Percentiles rank a stretch among this genome's conserved stretches.
These are phyloP conservation scores for Phoma sp. DNA, from an alignment of 2,329 filamentous ascomycete species.

Conservation along the genomic window DNA sequence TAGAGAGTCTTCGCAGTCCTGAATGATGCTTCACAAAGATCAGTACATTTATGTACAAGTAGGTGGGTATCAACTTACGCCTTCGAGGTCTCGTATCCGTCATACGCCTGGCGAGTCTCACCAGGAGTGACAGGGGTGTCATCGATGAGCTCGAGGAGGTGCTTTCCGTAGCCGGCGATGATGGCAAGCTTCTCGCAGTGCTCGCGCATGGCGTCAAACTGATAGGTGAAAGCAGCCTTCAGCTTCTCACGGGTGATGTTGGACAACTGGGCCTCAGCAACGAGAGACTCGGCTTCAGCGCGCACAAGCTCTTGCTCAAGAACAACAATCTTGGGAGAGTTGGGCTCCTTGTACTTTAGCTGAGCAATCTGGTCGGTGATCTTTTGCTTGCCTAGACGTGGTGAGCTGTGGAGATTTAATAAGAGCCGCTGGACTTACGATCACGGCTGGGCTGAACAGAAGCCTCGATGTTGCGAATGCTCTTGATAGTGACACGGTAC, in stretches of 20 bases:
- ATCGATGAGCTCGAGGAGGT: conserved; percentile 95
- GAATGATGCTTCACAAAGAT: conserved; percentile 74
- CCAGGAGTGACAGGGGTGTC: conserved; percentile 97
- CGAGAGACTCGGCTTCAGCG: conserved; percentile 97
- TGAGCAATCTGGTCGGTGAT: conserved; percentile 99
- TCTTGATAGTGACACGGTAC: conserved; percentile 99
- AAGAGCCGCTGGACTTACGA: conserved; percentile 65
- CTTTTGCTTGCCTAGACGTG: conserved; percentile 85
- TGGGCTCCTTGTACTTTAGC: conserved; percentile 99
- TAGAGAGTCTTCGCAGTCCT: conserved; percentile 96
- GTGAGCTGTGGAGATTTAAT: conserved; percentile 4
- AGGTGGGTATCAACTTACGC: conserved; percentile 57
- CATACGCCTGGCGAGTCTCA: conserved; percentile 93
- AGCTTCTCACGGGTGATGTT: conserved; percentile 99
- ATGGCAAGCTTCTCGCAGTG: conserved; percentile 98
- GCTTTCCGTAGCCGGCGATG: conserved; percentile 97
- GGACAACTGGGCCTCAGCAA: conserved; percentile 96
- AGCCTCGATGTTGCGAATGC: conserved; percentile 97
- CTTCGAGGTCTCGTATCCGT: conserved; percentile 98
- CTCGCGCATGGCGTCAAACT: conserved; percentile 96
- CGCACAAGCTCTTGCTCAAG: conserved; percentile 98
- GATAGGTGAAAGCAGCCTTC: conserved; percentile 97
- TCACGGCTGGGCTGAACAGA: conserved; percentile 98
- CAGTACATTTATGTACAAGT: conserved; percentile 13
- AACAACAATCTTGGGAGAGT: conserved; percentile 95